phyloP scores from a whole-genome alignment of 768 basidiomycete genomes.

The Cystofilobasidium capitatum region DNA sequence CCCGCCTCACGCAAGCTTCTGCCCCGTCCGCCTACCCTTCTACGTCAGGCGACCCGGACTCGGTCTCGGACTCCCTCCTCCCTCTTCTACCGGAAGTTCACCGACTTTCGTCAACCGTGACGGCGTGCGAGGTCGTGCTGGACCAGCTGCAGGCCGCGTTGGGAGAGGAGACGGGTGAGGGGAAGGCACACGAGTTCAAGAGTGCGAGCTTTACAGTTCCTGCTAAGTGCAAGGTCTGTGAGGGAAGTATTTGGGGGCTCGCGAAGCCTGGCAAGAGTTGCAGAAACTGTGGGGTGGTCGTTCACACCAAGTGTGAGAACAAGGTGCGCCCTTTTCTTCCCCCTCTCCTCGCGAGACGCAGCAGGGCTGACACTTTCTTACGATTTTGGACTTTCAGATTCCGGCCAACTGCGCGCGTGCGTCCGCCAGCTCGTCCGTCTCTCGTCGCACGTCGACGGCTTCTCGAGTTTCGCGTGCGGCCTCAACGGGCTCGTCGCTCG shows the following conservation, averaged over 20 bases:
- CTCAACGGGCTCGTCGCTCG: constrained; percentile 12
- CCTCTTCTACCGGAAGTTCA: constrained; percentile 30
- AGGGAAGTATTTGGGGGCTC: constrained; percentile 83
- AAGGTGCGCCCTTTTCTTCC: constrained; percentile 48
- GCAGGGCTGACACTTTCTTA: neutral
- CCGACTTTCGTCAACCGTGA: constrained; percentile 50
- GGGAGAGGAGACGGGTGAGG: constrained; percentile 47
- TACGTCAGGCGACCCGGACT: constrained; percentile 16
- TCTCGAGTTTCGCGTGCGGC: constrained; percentile 6
- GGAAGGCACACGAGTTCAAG: constrained; percentile 65
- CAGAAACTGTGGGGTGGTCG: constrained; percentile 60
- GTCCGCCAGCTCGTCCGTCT: neutral
- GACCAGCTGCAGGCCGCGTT: constrained; percentile 53
- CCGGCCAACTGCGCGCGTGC: constrained; percentile 18
- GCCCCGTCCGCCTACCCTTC: neutral
- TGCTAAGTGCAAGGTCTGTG: constrained; percentile 70
- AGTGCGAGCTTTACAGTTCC: constrained; percentile 78
- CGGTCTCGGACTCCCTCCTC: neutral
- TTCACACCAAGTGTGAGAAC: constrained; percentile 75
- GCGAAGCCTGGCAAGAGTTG: constrained; percentile 81
- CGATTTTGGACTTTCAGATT: constrained; percentile 2
- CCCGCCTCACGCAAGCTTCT: constrained; percentile 5
- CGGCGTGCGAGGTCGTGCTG: constrained; percentile 56
- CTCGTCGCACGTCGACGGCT: constrained; percentile 11
- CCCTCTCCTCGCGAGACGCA: too few relatives aligned